A percentile compares a stretch with the other conserved stretches of the same genome.
Evolutionary conservation across 202 grass and related monocot species (phyloP).

Genomic region (Elaeis oleifera): DNA sequence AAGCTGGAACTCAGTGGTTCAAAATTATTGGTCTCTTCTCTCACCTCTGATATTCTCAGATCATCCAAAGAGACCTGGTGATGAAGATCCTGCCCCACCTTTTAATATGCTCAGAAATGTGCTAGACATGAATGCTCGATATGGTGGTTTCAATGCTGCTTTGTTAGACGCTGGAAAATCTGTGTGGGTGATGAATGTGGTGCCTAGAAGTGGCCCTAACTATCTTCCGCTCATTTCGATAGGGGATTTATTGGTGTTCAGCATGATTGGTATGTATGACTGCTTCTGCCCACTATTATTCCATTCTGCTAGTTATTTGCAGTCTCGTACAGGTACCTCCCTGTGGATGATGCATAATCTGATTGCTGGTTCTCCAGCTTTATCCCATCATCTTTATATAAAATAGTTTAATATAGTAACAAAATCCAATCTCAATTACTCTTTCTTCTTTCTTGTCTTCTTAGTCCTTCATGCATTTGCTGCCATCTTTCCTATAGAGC

Average conservation of each 20-base stretch:
- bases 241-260: constrained; percentile 90
- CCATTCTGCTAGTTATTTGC: not conserved
- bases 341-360: no score
- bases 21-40: constrained; percentile 92
- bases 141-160: constrained; percentile 96
- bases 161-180: constrained; percentile 82
- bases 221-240: constrained; percentile 78
- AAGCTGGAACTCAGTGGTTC: constrained; percentile 67
- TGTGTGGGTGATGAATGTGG: constrained; percentile 98
- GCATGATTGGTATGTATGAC: constrained; percentile 78
- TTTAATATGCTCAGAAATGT: constrained; percentile 99
- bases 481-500: no score
- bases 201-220: constrained; percentile 62
- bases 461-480: no score
- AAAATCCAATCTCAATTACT: no score
- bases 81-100: constrained; percentile 90
- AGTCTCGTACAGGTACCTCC: no score
- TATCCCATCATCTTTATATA: no score
- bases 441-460: no score
- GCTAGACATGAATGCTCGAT: constrained; percentile 93
- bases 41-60: constrained; percentile 98
- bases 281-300: not conserved
- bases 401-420: no score
- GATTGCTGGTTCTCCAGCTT: no score
- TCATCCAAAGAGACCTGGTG: constrained; percentile 98